Evolutionary conservation across 2,329 filamentous ascomycete genomes (phyloP).

Genomic region (Fusarium mangiferae): DNA sequence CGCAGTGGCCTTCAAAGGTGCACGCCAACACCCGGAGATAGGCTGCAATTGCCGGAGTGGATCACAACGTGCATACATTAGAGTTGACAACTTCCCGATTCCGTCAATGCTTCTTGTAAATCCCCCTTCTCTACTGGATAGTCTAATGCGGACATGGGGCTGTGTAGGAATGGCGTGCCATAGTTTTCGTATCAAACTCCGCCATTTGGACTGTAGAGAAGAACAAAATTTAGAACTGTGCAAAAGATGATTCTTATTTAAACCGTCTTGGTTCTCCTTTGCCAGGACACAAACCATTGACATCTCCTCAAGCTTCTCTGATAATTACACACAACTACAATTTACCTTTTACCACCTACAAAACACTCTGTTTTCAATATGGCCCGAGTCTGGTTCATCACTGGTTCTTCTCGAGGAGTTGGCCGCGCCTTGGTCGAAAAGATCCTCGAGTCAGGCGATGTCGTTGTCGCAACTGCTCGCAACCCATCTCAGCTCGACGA

Average conservation of each 20-base stretch:
- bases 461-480: slow-evolving; percentile 59
- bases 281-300: not conserved
- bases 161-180: not conserved
- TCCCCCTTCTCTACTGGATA: not conserved
- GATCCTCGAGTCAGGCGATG: slow-evolving; percentile 53
- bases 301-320: not conserved
- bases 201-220: not conserved
- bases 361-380: slow-evolving; percentile 10
- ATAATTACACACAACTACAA: not conserved
- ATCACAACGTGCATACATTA: not conserved
- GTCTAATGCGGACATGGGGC: not conserved
- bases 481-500: slow-evolving; percentile 48
- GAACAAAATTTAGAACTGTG: not conserved
- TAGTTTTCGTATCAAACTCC: not conserved
- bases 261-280: accelerated
- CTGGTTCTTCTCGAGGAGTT: slow-evolving; percentile 60
- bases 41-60: not conserved
- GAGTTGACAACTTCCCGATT: not conserved
- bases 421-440: slow-evolving; percentile 54
- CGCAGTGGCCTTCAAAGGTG: not conserved
- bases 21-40: not conserved
- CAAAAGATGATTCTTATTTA: not conserved
- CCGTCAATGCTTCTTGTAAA: not conserved
- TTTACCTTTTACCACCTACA: not conserved
- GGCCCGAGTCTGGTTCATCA: slow-evolving; percentile 57